These are phyloP conservation scores for Cerioporus squamosus DNA, from an alignment of 1,284 basidiomycete genomes.

Conservation along the genomic window DNA sequence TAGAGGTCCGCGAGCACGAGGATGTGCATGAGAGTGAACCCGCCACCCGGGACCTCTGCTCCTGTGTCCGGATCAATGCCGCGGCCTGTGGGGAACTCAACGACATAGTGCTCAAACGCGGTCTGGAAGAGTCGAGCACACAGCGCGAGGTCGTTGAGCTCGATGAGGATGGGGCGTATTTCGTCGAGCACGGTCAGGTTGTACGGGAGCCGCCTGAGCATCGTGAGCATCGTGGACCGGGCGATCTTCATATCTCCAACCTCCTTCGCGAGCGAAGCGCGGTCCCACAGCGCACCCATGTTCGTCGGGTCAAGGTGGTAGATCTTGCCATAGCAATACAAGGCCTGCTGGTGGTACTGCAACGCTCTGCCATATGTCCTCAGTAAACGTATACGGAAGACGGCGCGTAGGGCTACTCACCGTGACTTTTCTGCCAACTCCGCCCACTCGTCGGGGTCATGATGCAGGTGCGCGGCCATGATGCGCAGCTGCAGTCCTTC, in stretches of 20 bases:
- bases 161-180: slow-evolving; percentile 79
- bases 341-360: slow-evolving; percentile 81
- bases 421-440: slow-evolving; percentile 76
- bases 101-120: slow-evolving; percentile 56
- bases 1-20: slow-evolving; percentile 87
- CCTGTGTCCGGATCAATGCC: slow-evolving; percentile 32
- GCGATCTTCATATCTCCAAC: slow-evolving; percentile 75
- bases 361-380: slow-evolving; percentile 47
- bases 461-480: slow-evolving; percentile 87
- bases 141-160: slow-evolving; percentile 64
- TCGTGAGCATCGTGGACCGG: slow-evolving; percentile 73
- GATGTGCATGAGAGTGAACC: slow-evolving; percentile 66
- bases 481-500: slow-evolving; percentile 84
- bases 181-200: slow-evolving; percentile 83
- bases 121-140: slow-evolving; percentile 71
- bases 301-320: slow-evolving; percentile 82
- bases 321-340: slow-evolving; percentile 92
- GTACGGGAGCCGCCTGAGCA: slow-evolving; percentile 80
- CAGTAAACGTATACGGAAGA: neutral
- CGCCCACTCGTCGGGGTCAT: slow-evolving; percentile 89
- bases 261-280: slow-evolving; percentile 82
- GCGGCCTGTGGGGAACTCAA: slow-evolving; percentile 39
- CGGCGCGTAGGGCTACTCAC: slow-evolving; percentile 41
- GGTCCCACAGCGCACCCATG: slow-evolving; percentile 89
- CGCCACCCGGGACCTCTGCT: slow-evolving; percentile 44